A percentile compares a stretch with the other conserved stretches of the same genome.
Conservation (phyloP, 306 rosid genomes). For the Sesbania bispinosa region DNA sequence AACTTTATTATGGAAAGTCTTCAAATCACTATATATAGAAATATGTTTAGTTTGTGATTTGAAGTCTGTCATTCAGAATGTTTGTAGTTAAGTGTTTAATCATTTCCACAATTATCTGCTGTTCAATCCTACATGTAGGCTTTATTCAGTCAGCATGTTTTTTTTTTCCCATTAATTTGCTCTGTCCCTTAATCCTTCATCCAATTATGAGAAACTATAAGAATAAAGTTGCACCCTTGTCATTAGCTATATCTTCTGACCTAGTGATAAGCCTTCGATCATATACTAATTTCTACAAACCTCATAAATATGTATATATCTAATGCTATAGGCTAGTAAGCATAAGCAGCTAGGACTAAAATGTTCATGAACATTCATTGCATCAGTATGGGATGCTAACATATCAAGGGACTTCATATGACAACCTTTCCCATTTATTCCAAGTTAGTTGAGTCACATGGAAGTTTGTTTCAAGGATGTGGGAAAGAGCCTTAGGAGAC, state of each 20-base stretch:
- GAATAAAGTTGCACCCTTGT: not conserved
- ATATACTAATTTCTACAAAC: not conserved
- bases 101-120: not conserved
- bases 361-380: conserved; percentile 8
- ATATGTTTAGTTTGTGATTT: not conserved
- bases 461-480: not conserved
- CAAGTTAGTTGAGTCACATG: conserved; percentile 33
- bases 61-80: not conserved
- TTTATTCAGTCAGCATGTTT: not conserved
- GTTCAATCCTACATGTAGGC: not conserved
- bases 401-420: conserved; percentile 2
- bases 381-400: not conserved
- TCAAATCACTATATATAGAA: not conserved
- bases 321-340: not conserved
- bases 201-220: not conserved
- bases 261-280: not conserved
- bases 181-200: not conserved
- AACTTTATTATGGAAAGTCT: too few relatives aligned
- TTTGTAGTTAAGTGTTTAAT: not conserved
- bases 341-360: not conserved
- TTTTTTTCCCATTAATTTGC: not conserved
- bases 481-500: not conserved
- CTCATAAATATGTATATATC: not conserved
- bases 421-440: conserved; percentile 10
- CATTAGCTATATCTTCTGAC: not conserved